These are phyloP conservation scores for Capsicum chinense DNA, from an alignment of 257 asterid genomes.

Conservation along the genomic window DNA sequence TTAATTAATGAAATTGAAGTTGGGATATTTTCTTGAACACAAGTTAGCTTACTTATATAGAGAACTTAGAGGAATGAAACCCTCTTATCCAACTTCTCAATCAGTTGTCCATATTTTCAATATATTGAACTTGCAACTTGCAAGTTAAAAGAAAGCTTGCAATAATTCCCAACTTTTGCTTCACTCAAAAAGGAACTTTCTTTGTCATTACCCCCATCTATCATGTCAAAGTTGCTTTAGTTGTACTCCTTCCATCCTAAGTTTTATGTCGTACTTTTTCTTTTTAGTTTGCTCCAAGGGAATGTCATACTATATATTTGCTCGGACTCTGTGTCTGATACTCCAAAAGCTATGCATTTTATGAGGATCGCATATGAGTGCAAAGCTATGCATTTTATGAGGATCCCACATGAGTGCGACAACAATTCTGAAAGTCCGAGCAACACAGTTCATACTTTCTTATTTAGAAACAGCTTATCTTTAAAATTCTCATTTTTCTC, in stretches of 20 bases:
- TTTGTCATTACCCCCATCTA: not conserved
- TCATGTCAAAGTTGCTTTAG: not conserved
- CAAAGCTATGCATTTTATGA: not conserved
- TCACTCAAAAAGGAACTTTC: conserved; percentile 14
- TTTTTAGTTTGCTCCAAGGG: not conserved
- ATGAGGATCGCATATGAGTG: too few species aligned
- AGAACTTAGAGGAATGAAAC: conserved; percentile 41
- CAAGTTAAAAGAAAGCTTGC: conserved; percentile 27
- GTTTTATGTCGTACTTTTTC: not conserved
- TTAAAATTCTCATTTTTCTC: not conserved
- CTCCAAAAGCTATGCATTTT: not conserved
- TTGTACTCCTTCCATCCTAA: not conserved
- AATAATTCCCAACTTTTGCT: not conserved
- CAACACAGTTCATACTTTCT: not conserved
- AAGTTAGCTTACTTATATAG: conserved; percentile 37
- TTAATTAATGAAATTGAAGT: conserved; percentile 35
- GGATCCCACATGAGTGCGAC: not conserved
- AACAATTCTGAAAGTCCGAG: not conserved
- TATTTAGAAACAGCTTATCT: not conserved
- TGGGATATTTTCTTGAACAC: conserved; percentile 23
- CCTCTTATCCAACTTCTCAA: conserved; percentile 47
- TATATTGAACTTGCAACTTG: conserved; percentile 26
- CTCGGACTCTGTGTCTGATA: not conserved
- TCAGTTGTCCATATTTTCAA: conserved; percentile 32
- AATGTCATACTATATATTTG: not conserved